Evolutionary conservation across 441 rosid species (phyloP).

Genomic region (Euphorbia corollata): DNA sequence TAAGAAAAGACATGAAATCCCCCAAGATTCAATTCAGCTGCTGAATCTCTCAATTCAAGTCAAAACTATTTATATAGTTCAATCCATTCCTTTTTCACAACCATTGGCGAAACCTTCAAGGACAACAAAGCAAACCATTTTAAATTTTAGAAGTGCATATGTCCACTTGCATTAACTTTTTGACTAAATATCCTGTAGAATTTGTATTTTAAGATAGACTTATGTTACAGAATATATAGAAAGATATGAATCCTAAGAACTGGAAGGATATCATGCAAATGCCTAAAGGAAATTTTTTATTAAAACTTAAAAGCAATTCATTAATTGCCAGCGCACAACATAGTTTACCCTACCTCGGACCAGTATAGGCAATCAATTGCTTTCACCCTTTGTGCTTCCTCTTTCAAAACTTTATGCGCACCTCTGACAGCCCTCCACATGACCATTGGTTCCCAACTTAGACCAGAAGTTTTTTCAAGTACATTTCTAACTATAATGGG

Average conservation of each 20-base stretch:
- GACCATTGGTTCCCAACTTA: constrained; percentile 92
- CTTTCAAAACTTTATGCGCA: constrained; percentile 32
- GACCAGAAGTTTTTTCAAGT: constrained; percentile 55
- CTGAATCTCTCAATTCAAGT: not conserved
- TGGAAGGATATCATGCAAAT: no score
- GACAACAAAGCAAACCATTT: not conserved
- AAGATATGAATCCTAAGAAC: not conserved
- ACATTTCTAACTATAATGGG: constrained; percentile 71
- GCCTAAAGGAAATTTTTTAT: not conserved
- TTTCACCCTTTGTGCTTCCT: constrained; percentile 34
- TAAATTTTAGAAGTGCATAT: not conserved
- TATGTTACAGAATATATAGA: not conserved
- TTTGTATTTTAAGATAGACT: not conserved
- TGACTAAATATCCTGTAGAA: not conserved
- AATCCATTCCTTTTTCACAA: constrained; percentile 2
- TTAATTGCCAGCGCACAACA: constrained; percentile 9
- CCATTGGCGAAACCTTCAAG: not conserved
- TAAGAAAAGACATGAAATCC: no score
- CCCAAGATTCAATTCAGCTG: no score
- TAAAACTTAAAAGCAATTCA: not conserved
- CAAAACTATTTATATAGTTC: not conserved
- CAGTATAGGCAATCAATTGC: constrained; percentile 71
- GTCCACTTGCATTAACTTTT: not conserved
- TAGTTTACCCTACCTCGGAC: constrained; percentile 52
- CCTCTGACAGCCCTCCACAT: constrained; percentile 79